These are phyloP conservation scores for Juglanconis oblonga DNA, from an alignment of 2,329 filamentous ascomycete genomes.

Conservation along the genomic window DNA sequence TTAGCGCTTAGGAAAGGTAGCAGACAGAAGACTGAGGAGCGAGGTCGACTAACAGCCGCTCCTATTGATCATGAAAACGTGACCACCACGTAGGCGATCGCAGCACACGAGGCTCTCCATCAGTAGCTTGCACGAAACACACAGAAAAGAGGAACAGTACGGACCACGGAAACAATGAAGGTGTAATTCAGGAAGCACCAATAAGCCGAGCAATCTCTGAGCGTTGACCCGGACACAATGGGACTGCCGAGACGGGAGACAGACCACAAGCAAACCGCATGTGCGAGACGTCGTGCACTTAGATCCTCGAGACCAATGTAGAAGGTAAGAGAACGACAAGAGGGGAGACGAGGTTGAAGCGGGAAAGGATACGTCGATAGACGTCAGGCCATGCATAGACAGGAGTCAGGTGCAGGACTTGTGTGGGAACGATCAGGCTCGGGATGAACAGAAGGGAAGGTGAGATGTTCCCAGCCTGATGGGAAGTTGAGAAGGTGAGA, in stretches of 20 bases:
- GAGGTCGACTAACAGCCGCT: background rate
- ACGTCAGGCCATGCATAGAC: background rate
- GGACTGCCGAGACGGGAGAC: no score
- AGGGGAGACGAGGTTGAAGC: background rate
- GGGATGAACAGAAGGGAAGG: background rate
- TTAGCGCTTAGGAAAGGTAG: background rate
- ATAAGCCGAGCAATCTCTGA: background rate
- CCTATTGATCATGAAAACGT: background rate
- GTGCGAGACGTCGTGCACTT: no score
- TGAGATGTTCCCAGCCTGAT: background rate
- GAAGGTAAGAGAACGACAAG: background rate
- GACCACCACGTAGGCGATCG: background rate
- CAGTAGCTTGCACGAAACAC: background rate
- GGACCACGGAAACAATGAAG: background rate
- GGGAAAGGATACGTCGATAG: background rate
- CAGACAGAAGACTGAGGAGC: background rate
- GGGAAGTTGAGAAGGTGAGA: background rate
- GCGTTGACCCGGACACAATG: background rate
- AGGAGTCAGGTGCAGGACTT: background rate
- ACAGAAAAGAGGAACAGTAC: background rate
- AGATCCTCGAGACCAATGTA: no score
- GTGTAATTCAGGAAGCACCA: background rate
- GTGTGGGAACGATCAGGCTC: background rate
- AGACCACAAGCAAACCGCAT: no score
- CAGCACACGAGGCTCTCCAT: background rate